Conservation (phyloP, 805 yeast genomes). For the Zygosaccharomyces pseudorouxii region DNA sequence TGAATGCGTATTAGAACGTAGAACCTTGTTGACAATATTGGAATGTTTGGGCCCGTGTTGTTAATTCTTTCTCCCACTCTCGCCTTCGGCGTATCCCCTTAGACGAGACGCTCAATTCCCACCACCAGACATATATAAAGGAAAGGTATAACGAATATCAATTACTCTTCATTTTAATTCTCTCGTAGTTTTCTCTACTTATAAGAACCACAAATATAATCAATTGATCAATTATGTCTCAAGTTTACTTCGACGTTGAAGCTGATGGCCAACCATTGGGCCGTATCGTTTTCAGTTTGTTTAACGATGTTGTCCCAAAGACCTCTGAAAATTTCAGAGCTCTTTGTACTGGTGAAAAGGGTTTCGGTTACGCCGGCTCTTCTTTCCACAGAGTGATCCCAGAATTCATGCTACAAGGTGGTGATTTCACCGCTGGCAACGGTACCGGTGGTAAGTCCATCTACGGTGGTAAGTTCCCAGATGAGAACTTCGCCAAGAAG, state of each 20-base stretch:
- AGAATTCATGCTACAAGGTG: slow-evolving; percentile 75
- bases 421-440: slow-evolving; percentile 65
- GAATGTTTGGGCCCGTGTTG: no score
- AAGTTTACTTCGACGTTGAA: slow-evolving; percentile 78
- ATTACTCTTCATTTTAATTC: no score
- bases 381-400: slow-evolving; percentile 91
- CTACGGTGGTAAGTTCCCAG: slow-evolving; percentile 59
- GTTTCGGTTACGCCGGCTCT: slow-evolving; percentile 87
- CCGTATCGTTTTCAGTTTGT: slow-evolving; percentile 80
- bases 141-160: background rate
- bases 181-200: no score
- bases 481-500: slow-evolving; percentile 59
- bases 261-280: slow-evolving; percentile 76
- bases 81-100: background rate
- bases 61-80: background rate
- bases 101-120: background rate
- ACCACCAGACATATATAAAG: background rate
- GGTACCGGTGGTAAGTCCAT: slow-evolving; percentile 76
- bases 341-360: slow-evolving; percentile 92
- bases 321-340: slow-evolving; percentile 96
- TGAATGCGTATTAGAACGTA: no score
- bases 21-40: no score
- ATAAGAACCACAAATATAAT: slow-evolving; percentile 1
- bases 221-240: slow-evolving; percentile 43
- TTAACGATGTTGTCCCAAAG: slow-evolving; percentile 89